Percentiles rank a stretch among this genome's conserved stretches.
Evolutionary conservation across 768 basidiomycete genomes (phyloP).

Genomic region (Melanogaster broomeanus): DNA sequence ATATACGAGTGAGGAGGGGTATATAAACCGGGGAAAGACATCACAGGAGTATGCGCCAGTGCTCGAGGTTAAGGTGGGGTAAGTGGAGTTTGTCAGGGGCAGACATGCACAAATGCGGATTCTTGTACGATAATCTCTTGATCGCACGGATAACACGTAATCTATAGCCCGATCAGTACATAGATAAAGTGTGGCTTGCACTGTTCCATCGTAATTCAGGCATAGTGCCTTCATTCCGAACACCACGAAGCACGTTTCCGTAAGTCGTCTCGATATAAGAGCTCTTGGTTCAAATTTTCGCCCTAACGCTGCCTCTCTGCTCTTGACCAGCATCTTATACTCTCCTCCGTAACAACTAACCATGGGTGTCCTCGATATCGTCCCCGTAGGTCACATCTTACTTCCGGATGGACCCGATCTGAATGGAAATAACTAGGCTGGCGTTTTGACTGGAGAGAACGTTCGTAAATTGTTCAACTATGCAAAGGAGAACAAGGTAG

Average conservation of each 20-base stretch:
- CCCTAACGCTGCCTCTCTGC: not conserved
- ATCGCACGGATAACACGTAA: not conserved
- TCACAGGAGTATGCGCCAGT: too few relatives aligned
- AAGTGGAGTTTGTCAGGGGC: not conserved
- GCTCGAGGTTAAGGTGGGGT: too few relatives aligned
- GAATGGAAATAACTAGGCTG: conserved; percentile 57
- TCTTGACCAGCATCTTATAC: conserved; percentile 10
- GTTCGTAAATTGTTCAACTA: conserved; percentile 95
- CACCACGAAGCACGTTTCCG: conserved; percentile 1
- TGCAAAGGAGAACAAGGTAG: conserved; percentile 85
- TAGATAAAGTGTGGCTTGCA: not conserved
- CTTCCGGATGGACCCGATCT: conserved; percentile 1
- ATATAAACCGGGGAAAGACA: too few relatives aligned
- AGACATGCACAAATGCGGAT: too few relatives aligned
- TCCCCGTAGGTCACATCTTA: conserved; percentile 60
- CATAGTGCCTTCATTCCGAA: not conserved
- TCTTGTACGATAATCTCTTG: not conserved
- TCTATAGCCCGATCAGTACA: not conserved
- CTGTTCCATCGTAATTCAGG: not conserved
- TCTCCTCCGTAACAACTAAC: conserved; percentile 11
- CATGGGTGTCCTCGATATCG: conserved; percentile 85
- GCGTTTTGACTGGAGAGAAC: conserved; percentile 94
- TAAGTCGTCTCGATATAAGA: conserved; percentile 7
- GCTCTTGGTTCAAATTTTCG: not conserved
- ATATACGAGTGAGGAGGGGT: too few relatives aligned